Percentiles rank a stretch among this genome's conserved stretches.
Evolutionary conservation across 106 monocot genomes (phyloP).

Genomic region (Gastrodia elata): DNA sequence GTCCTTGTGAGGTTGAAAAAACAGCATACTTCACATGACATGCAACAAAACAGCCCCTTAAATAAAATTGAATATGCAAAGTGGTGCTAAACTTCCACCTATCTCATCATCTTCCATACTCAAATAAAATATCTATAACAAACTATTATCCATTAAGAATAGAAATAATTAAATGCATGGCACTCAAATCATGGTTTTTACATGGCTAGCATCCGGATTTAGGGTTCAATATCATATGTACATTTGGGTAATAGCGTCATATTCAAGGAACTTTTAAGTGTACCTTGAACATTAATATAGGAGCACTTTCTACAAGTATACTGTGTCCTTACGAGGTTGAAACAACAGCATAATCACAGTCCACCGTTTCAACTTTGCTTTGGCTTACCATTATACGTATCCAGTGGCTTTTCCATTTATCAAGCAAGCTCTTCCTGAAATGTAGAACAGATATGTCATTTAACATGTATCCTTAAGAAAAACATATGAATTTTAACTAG

Average conservation of each 20-base stretch:
- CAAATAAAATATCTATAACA: too few relatives aligned
- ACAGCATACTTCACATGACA: too few relatives aligned
- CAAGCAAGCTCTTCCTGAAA: conserved; percentile 46
- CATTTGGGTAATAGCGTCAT: neutral
- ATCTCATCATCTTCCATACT: too few relatives aligned
- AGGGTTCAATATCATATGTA: neutral
- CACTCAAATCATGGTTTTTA: too few relatives aligned
- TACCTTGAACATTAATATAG: neutral
- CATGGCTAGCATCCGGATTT: too few relatives aligned
- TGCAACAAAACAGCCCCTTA: too few relatives aligned
- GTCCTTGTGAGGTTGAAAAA: too few relatives aligned
- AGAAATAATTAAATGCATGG: too few relatives aligned
- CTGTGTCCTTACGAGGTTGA: neutral
- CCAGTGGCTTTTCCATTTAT: conserved; percentile 40
- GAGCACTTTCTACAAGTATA: neutral
- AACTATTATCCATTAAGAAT: too few relatives aligned
- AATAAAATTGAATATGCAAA: too few relatives aligned
- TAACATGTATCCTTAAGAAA: neutral
- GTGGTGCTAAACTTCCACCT: too few relatives aligned
- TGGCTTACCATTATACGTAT: conserved; percentile 17
- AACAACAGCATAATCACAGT: conserved; percentile 28
- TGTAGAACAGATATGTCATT: neutral
- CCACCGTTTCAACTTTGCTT: neutral
- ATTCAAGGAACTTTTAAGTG: neutral
- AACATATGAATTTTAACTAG: neutral